Percentiles rank a stretch among this genome's conserved stretches.
Evolutionary conservation across 441 rosid species (phyloP).

Genomic region (Aleurites moluccanus): DNA sequence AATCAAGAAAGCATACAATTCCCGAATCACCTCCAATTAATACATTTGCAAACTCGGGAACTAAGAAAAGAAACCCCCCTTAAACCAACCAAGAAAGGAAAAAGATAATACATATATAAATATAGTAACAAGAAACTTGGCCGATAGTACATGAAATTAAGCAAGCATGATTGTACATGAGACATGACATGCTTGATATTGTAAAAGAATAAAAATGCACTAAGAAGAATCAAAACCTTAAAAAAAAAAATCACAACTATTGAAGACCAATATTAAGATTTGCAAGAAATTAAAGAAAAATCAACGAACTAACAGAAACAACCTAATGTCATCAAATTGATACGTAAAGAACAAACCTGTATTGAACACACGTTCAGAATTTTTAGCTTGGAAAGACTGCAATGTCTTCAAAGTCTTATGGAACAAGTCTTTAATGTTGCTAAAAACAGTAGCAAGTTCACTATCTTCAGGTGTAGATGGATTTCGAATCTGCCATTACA

Average conservation of each 20-base stretch:
- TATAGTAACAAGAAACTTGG: background rate
- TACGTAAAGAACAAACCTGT: conserved; percentile 50
- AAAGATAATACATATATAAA: background rate
- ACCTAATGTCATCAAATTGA: background rate
- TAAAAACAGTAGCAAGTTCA: conserved; percentile 43
- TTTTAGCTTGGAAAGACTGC: conserved; percentile 68
- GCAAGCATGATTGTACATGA: background rate
- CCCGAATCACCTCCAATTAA: background rate
- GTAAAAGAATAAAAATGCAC: background rate
- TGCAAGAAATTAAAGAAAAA: conserved; percentile 7
- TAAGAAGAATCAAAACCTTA: background rate
- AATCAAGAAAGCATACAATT: background rate
- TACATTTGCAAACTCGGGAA: background rate
- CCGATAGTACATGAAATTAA: background rate
- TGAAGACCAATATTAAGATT: background rate
- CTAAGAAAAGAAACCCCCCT: background rate
- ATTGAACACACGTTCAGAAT: conserved; percentile 80
- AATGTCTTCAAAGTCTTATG: conserved; percentile 43
- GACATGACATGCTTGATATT: too few relatives aligned
- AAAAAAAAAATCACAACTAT: too few relatives aligned
- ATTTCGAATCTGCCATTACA: conserved; percentile 57
- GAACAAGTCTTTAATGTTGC: conserved; percentile 41
- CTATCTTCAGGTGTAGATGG: conserved; percentile 53
- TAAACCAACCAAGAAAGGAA: background rate
- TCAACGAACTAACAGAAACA: background rate